A percentile compares a stretch with the other conserved stretches of the same genome.
Evolutionary conservation across 2,329 filamentous ascomycete species (phyloP).

Genomic region (Colletotrichum truncatum): DNA sequence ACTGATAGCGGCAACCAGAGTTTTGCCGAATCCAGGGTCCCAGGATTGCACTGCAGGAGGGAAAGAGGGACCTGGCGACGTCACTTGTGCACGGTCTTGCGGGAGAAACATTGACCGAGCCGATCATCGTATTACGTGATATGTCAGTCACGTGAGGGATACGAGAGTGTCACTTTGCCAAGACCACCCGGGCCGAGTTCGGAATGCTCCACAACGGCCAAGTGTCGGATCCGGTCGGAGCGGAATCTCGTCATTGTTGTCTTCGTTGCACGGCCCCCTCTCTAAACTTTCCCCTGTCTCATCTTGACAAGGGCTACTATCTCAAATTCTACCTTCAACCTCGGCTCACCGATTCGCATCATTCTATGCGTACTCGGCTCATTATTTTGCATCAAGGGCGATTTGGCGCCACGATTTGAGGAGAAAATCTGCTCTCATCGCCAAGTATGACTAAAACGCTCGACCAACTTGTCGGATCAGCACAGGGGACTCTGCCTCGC

Average conservation of each 20-base stretch:
- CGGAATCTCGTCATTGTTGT: not conserved
- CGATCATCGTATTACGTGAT: not conserved
- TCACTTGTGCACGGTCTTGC: not conserved
- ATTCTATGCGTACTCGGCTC: not conserved
- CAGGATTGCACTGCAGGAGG: not conserved
- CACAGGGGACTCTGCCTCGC: not conserved
- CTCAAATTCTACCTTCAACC: not conserved
- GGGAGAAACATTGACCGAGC: not conserved
- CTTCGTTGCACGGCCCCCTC: slow-evolving; percentile 17
- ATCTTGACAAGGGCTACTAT: not conserved
- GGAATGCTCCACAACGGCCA: not conserved
- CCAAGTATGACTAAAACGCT: not conserved
- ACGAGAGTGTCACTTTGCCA: not conserved
- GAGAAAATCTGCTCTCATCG: slow-evolving; percentile 2
- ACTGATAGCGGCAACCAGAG: not conserved
- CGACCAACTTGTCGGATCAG: not conserved
- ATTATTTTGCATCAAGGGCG: not conserved
- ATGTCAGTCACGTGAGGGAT: not conserved
- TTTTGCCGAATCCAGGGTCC: slow-evolving; percentile 31
- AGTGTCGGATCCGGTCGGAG: not conserved
- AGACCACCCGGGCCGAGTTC: not conserved
- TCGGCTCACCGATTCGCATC: not conserved
- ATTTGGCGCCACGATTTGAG: not conserved
- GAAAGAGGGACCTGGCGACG: slow-evolving; percentile 1
- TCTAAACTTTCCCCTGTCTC: not conserved